These are phyloP conservation scores for Nidularia sp. DNA, from an alignment of 768 basidiomycete species.

Conservation along the genomic window DNA sequence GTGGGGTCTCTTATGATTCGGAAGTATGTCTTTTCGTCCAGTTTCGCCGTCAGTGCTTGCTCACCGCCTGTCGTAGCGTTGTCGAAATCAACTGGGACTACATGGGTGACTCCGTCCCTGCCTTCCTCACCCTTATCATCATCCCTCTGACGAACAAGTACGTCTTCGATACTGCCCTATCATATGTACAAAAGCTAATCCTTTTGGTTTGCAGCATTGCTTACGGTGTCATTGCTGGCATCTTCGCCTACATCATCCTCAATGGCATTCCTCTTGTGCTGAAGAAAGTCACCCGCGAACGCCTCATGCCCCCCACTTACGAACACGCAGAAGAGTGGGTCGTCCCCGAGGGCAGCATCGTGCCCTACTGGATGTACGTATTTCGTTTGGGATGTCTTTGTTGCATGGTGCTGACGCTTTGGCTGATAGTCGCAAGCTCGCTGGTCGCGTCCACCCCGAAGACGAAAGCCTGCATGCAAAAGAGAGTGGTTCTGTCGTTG, in stretches of 20 bases:
- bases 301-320: conserved; percentile 60
- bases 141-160: conserved; percentile 80
- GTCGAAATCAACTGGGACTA: conserved; percentile 89
- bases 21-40: conserved; percentile 42
- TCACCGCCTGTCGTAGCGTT: conserved; percentile 36
- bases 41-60: not conserved
- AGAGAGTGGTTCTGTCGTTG: too few relatives aligned
- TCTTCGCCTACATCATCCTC: conserved; percentile 64
- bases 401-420: not conserved
- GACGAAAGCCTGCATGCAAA: not conserved
- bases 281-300: conserved; percentile 50
- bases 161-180: conserved; percentile 11
- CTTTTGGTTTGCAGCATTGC: conserved; percentile 56
- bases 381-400: too few relatives aligned
- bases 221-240: conserved; percentile 83
- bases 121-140: conserved; percentile 77
- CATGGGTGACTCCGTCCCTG: conserved; percentile 82
- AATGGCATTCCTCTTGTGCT: conserved; percentile 66
- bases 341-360: conserved; percentile 65
- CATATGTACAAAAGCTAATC: not conserved
- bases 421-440: not conserved
- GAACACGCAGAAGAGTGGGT: conserved; percentile 66
- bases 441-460: not conserved
- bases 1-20: conserved; percentile 89
- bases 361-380: conserved; percentile 67